These are phyloP conservation scores for Platanus orientalis DNA, from an alignment of 164 flowering plant species.

Conservation along the genomic window DNA sequence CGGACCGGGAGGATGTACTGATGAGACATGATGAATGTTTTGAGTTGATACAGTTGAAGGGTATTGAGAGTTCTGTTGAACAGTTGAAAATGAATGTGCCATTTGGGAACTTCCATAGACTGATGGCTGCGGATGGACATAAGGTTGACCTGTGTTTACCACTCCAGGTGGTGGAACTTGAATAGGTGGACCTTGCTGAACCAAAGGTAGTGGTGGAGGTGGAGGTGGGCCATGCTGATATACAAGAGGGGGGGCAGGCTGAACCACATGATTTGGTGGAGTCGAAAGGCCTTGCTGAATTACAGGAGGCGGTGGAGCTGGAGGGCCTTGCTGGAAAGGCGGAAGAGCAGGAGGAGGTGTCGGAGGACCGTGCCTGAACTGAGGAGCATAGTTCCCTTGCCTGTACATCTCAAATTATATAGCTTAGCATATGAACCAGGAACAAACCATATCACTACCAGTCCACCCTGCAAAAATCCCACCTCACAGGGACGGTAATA, in stretches of 20 bases:
- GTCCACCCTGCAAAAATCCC: background rate
- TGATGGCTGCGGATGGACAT: constrained; percentile 15
- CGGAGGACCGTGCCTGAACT: constrained; percentile 32
- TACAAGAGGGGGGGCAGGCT: constrained; percentile 9
- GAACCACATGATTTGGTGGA: constrained; percentile 16
- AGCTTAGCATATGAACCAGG: background rate
- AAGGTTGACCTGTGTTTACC: constrained; percentile 28
- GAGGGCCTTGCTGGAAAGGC: constrained; percentile 23
- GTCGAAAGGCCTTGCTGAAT: constrained; percentile 23
- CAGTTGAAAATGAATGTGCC: constrained; percentile 18
- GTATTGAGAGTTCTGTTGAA: constrained; percentile 29
- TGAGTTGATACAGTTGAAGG: constrained; percentile 23
- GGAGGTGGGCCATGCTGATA: constrained; percentile 14
- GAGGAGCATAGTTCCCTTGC: constrained; percentile 45
- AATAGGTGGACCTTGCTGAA: constrained; percentile 17
- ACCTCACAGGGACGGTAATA: background rate
- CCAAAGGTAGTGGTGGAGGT: constrained; percentile 1
- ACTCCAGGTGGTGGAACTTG: constrained; percentile 23
- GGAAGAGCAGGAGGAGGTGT: no score
- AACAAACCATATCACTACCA: background rate
- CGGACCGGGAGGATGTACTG: constrained; percentile 21
- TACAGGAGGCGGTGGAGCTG: constrained; percentile 12
- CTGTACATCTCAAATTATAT: constrained; percentile 34
- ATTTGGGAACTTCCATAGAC: constrained; percentile 19
- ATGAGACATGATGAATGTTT: constrained; percentile 20